Evolutionary conservation across 31 red algal genomes (phyloP).

Genomic region (Porphyra umbilicalis): DNA sequence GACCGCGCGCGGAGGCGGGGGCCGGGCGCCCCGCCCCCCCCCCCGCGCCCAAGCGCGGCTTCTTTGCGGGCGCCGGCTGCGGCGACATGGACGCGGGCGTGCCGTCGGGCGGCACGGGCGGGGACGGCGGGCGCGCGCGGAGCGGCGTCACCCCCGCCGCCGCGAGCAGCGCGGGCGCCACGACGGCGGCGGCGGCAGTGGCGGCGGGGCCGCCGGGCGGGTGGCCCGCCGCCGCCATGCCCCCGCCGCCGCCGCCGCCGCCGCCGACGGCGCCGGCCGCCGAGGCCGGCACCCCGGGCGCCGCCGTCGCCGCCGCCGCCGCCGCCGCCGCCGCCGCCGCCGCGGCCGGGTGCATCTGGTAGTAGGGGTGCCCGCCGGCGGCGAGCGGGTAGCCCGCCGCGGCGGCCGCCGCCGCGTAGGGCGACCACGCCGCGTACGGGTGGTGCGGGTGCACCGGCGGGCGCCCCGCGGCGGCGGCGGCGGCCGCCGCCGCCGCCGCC

Average conservation of each 20-base stretch:
- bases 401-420: neutral
- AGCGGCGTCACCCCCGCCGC: neutral
- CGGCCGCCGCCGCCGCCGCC: neutral
- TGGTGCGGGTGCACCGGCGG: neutral
- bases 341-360: neutral
- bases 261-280: no score
- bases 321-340: neutral
- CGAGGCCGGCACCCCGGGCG: neutral
- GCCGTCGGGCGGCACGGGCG: neutral
- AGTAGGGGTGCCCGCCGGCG: neutral
- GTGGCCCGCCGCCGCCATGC: no score
- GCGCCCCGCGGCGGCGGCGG: neutral
- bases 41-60: neutral
- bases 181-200: no score
- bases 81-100: neutral
- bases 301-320: neutral
- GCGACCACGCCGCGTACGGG: neutral
- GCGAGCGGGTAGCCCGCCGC: neutral
- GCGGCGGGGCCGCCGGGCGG: no score
- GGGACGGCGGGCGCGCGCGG: neutral
- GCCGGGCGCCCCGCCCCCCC: neutral
- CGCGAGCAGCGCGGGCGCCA: neutral
- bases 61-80: neutral
- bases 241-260: no score
- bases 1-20: neutral